Conservation (phyloP, 2,329 filamentous ascomycete genomes). For the Chrysoporthe deuterocubensis region DNA sequence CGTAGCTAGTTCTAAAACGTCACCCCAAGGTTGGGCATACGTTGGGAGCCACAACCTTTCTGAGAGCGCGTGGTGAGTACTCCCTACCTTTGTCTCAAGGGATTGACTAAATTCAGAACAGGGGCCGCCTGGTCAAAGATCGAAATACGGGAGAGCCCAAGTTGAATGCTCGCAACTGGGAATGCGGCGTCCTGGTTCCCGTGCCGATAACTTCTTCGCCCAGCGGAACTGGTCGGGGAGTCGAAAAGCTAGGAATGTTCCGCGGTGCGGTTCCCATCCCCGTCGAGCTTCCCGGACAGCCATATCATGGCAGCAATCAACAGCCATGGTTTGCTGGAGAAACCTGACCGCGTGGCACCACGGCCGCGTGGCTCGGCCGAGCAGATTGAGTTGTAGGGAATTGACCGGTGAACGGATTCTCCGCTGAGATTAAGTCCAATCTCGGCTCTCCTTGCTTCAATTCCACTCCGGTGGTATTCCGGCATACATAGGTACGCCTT, state of each 20-base stretch:
- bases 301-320: slow-evolving; percentile 44
- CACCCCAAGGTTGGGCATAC: slow-evolving; percentile 71
- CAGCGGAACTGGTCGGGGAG: slow-evolving; percentile 9
- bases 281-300: slow-evolving; percentile 62
- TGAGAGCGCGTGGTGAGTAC: slow-evolving; percentile 82
- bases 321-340: slow-evolving; percentile 17
- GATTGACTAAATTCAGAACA: slow-evolving; percentile 18
- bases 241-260: slow-evolving; percentile 52
- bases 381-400: not conserved
- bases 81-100: slow-evolving; percentile 16
- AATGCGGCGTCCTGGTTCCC: slow-evolving; percentile 84
- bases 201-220: slow-evolving; percentile 40
- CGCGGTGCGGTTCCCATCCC: slow-evolving; percentile 62
- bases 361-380: not conserved
- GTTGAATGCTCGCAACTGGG: slow-evolving; percentile 90
- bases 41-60: slow-evolving; percentile 91
- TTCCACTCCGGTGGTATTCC: not conserved
- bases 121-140: slow-evolving; percentile 74
- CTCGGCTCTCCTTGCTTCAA: not conserved
- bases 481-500: not conserved
- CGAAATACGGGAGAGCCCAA: slow-evolving; percentile 69
- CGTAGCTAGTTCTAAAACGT: slow-evolving; percentile 14
- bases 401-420: not conserved
- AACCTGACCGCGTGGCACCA: not conserved
- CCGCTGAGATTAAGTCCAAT: not conserved